Conservation (phyloP, 345 rosid species). For the Aquilaria yunnanensis region DNA sequence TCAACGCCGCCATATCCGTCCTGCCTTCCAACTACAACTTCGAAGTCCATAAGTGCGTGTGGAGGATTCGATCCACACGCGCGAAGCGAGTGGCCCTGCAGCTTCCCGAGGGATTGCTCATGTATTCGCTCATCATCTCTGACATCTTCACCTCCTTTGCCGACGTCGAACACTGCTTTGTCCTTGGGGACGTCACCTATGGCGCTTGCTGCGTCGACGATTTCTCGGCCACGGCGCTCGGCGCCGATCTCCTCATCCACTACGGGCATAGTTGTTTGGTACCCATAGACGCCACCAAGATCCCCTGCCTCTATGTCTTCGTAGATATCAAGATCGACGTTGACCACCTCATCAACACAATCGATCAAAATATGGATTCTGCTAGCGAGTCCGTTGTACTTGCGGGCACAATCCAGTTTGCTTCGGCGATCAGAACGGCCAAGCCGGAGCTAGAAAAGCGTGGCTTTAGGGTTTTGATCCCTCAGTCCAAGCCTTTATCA, state of each 20-base stretch:
- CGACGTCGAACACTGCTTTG: slow-evolving; percentile 60
- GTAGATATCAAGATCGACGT: slow-evolving; percentile 81
- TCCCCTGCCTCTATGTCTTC: slow-evolving; percentile 89
- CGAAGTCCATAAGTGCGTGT: slow-evolving; percentile 82
- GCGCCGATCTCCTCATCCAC: slow-evolving; percentile 79
- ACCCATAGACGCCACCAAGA: slow-evolving; percentile 64
- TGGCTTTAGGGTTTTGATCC: slow-evolving; percentile 66
- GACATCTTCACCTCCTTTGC: slow-evolving; percentile 76
- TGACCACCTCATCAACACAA: slow-evolving; percentile 39
- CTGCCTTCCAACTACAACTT: slow-evolving; percentile 79
- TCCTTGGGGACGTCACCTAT: slow-evolving; percentile 86
- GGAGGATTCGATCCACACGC: slow-evolving; percentile 53
- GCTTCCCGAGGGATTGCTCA: slow-evolving; percentile 86
- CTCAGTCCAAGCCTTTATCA: slow-evolving; percentile 84
- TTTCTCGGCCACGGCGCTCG: slow-evolving; percentile 63
- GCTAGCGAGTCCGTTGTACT: slow-evolving; percentile 30
- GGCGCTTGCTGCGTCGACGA: slow-evolving; percentile 97
- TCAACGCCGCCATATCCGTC: slow-evolving; percentile 72
- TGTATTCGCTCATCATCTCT: slow-evolving; percentile 83
- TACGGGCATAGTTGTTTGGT: slow-evolving; percentile 94
- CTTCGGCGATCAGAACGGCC: slow-evolving; percentile 73
- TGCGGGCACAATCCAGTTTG: slow-evolving; percentile 91
- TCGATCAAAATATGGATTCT: slow-evolving; percentile 39
- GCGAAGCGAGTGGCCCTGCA: slow-evolving; percentile 80
- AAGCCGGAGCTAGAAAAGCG: slow-evolving; percentile 66